Conservation (phyloP, 352 stramenopile species). For the Phytophthora uliginosa region DNA sequence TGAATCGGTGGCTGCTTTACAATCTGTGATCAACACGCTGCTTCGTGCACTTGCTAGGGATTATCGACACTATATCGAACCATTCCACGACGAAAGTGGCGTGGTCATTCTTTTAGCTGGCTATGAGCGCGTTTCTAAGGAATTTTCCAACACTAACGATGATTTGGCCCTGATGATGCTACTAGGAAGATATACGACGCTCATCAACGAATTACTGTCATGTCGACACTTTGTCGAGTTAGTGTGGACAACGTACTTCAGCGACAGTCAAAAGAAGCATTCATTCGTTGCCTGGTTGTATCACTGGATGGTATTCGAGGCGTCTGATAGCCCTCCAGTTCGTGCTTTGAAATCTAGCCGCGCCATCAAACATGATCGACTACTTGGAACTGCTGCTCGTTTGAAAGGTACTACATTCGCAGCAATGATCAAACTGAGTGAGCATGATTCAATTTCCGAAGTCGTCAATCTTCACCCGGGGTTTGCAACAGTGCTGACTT, state of each 20-base stretch:
- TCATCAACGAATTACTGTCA: conserved; percentile 12
- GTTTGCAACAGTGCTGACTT: conserved; percentile 4
- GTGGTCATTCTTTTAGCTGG: conserved; percentile 2
- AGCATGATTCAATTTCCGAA: conserved; percentile 9
- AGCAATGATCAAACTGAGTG: conserved; percentile 5
- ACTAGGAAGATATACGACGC: conserved; percentile 8
- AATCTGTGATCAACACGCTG: conserved; percentile 13
- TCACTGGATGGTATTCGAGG: conserved; percentile 24
- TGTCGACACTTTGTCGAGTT: background rate
- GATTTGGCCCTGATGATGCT: conserved; percentile 8
- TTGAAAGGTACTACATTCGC: conserved; percentile 2
- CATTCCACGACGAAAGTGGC: background rate
- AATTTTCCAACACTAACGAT: conserved; percentile 7
- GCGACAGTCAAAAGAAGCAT: background rate
- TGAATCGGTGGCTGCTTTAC: background rate
- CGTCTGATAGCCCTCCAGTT: background rate
- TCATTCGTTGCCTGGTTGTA: conserved; percentile 19
- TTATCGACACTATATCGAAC: background rate
- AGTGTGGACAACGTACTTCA: conserved; percentile 9
- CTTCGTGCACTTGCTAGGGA: background rate
- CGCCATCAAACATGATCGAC: conserved; percentile 3
- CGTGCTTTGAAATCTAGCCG: background rate
- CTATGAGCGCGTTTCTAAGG: conserved; percentile 12
- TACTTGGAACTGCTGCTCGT: conserved; percentile 1
- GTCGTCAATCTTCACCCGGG: conserved; percentile 17